Base-by-base conservation (phyloP, 345 rosid genomes). In the Garcia nutans region DNA sequence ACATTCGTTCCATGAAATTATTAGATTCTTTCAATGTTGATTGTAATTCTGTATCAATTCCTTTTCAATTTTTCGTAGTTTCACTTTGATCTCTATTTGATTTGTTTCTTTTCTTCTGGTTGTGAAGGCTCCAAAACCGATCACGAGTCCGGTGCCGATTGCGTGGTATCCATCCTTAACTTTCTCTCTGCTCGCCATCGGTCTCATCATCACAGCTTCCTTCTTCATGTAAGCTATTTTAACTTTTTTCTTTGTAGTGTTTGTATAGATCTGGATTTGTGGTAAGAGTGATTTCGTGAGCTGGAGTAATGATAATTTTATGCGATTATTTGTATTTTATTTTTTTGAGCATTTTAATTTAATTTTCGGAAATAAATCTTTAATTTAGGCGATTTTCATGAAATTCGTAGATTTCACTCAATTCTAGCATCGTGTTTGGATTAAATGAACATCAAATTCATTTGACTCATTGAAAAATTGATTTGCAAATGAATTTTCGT, bases 131-230 rank as follows among this genome's bases (percentile, higher is more conserved):
- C 82, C 95, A 71, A 88, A 82, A 80, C 84, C 97, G 68, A 89
- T 91, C 75, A 69, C 89, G 70, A 90, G 97, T 82, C 97, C 98
- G 24, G 90, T 93, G 60, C 91, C 97, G 24, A 91, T 69, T 58
- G 78, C 86, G 62, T 75, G 85, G 91, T 91, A 93, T 68, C 93
- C 97, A 69, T 74, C 89, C 57, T 80, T 91, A 16, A 82, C 98
- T 5, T 76, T 90, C 66, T 61, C 85, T 72, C 89, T 89, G 87
- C 85, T 91, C 31, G 73, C 92, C 33, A 77, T 91, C 71, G 98
- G 98, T 28, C 97, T 93, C 71, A 26, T 91, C 61, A 76, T 91
- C 75, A 87, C 97, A 7, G 97, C 98, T 59, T 75, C 90, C 74
- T 91, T 93, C 88, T 93, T 91, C 92, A 90, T 91, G 98, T 93